phyloP scores from a whole-genome alignment of 495 filamentous ascomycete species.

The Penicillium psychrofluorescens region DNA sequence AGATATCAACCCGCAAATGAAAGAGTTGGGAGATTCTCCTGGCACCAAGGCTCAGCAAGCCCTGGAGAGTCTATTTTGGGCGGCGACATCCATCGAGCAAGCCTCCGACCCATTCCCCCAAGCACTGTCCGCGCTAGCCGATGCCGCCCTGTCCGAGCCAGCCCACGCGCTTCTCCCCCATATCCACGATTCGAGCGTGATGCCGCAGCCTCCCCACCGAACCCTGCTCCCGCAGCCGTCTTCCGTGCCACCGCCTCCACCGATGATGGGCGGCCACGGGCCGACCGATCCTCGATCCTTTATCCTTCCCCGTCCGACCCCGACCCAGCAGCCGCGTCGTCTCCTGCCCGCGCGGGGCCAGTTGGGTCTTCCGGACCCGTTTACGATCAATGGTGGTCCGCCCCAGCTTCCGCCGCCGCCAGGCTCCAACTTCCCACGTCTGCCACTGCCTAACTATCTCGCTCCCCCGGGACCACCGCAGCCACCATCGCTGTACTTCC shows the following conservation, averaged over 20 bases:
- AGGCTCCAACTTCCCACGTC: conserved; percentile 31
- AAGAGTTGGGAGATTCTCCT: conserved; percentile 20
- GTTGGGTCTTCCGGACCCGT: conserved; percentile 30
- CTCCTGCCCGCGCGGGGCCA: conserved; percentile 30
- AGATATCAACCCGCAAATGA: conserved; percentile 34
- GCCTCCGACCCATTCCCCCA: conserved; percentile 4
- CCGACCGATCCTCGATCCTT: conserved; percentile 33
- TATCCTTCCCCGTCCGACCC: conserved; percentile 32
- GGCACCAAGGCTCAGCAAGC: conserved; percentile 4
- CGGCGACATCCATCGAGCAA: conserved; percentile 4
- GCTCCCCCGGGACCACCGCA: conserved; percentile 12
- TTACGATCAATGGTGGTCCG: conserved; percentile 23
- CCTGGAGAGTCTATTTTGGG: conserved; percentile 9
- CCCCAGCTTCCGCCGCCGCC: conserved; percentile 36
- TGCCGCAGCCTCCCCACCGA: conserved; percentile 16
- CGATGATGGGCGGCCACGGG: conserved; percentile 16
- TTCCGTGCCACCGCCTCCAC: conserved; percentile 6
- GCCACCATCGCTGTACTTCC: conserved; percentile 14
- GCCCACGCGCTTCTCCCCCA: conserved; percentile 18
- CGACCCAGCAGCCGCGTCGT: conserved; percentile 30
- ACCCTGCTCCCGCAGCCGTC: conserved; percentile 21
- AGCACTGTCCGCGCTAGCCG: conserved; percentile 27
- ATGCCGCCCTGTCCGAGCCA: conserved; percentile 22
- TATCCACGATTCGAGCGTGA: conserved; percentile 14
- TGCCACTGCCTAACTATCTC: conserved; percentile 26